Evolutionary conservation across 805 yeast species (phyloP).

Genomic region (Tetrapisispora pingtungensis): DNA sequence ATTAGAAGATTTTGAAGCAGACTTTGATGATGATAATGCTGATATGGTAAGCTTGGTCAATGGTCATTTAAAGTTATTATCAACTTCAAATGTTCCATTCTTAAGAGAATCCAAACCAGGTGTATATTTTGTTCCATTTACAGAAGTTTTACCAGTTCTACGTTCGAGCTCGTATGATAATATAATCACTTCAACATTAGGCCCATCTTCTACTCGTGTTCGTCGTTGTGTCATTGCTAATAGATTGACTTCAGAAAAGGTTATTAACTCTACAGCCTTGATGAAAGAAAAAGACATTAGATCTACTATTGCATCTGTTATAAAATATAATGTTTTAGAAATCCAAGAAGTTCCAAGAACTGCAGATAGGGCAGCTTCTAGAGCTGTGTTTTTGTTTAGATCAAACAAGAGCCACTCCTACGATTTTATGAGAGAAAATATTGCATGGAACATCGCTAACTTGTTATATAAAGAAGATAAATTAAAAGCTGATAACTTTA

Average conservation of each 20-base stretch:
- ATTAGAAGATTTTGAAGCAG: slow-evolving; percentile 21
- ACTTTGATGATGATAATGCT: slow-evolving; percentile 16
- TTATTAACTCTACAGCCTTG: slow-evolving; percentile 62
- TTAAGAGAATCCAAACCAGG: slow-evolving; percentile 48
- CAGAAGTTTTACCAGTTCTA: slow-evolving; percentile 37
- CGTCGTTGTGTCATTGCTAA: slow-evolving; percentile 64
- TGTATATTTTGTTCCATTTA: slow-evolving; percentile 52
- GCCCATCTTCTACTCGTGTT: slow-evolving; percentile 58
- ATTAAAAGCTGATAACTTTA: slow-evolving; percentile 49
- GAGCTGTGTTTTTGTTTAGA: slow-evolving; percentile 76
- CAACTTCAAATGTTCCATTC: slow-evolving; percentile 45
- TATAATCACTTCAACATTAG: slow-evolving; percentile 49
- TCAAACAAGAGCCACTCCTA: slow-evolving; percentile 48
- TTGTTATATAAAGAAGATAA: slow-evolving; percentile 44
- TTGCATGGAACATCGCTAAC: slow-evolving; percentile 37
- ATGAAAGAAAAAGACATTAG: slow-evolving; percentile 72
- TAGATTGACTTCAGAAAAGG: slow-evolving; percentile 75
- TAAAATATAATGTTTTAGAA: slow-evolving; percentile 64
- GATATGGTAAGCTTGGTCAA: slow-evolving; percentile 33
- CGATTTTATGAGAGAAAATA: slow-evolving; percentile 36
- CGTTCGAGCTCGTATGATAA: slow-evolving; percentile 46
- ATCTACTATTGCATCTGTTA: slow-evolving; percentile 54
- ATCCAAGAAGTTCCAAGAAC: slow-evolving; percentile 91
- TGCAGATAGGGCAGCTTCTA: slow-evolving; percentile 80
- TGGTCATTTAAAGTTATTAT: slow-evolving; percentile 61